Evolutionary conservation across 73 alveolate genomes (phyloP), one percentile per base, ranked within the genome.

Genomic region (Paramecium bursaria): DNA sequence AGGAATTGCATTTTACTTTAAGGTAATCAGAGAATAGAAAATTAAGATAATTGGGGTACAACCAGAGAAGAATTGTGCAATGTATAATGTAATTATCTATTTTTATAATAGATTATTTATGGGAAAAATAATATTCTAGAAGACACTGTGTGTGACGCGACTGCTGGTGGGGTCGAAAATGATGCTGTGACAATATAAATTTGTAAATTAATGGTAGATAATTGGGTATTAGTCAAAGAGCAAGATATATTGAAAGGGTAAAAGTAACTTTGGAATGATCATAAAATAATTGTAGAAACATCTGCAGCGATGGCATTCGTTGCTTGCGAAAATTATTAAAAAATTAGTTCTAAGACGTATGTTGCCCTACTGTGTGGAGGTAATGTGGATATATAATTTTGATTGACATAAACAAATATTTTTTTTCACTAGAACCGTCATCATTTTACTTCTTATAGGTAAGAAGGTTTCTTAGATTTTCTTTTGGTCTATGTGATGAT

Each of bases 271-370:
- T 39, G 5, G 21, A 15, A 42, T 9, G 82, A 67, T 3, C 82
- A 67, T 17, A 67, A 67, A 67, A 25, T 67, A 21, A 11, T 67
- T 5, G 60, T 39, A 6, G 60, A 67, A 67, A 57, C 60, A 39
- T 53, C 82, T 35, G 82, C 79, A 33, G 61, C 57, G 19, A 25
- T 67, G 48, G 82, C 82, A 39, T 67, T 39, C 21, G 82, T 57
- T 67, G 82, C 60, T 26, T 67, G 26, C 13, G 4, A 25, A 42
- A 15, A 39, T 3, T 67, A 67, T 67, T 17, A n/a, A n/a, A n/a
- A 17, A 3, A 67, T 39, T 30, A 17, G 44, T 5, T 44, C 27
- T 67, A 25, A 6, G 19, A n/a, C 53, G 10, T 14, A 57, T 39
- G 4, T 42, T 10, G 44, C 44, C 21, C 22, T 67, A 67, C 44